A percentile compares a stretch with the other conserved stretches of the same genome.
phyloP scores from a whole-genome alignment of 2,329 filamentous ascomycete species.

The Fusarium annulatum region DNA sequence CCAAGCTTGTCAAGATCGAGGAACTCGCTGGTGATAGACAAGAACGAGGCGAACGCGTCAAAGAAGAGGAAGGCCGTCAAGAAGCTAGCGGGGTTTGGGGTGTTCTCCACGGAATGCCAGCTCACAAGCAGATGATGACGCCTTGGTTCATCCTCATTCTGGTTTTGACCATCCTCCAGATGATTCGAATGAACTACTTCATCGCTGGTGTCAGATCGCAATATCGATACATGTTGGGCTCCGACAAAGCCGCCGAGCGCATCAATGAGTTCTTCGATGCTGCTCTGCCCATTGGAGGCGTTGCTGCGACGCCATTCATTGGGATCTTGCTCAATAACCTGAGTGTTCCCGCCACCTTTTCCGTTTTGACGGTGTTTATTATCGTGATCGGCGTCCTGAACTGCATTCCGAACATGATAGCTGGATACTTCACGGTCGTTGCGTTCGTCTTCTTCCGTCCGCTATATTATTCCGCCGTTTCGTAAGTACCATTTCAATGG shows the following conservation, averaged over 20 bases:
- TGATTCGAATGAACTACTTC: slow-evolving; percentile 76
- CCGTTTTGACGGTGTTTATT: slow-evolving; percentile 67
- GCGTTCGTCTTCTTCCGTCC: slow-evolving; percentile 79
- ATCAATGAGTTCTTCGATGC: slow-evolving; percentile 58
- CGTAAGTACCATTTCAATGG: slow-evolving; percentile 50
- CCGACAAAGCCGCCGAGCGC: slow-evolving; percentile 51
- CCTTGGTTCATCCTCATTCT: slow-evolving; percentile 80
- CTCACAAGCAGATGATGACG: slow-evolving; percentile 71
- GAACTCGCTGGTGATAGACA: slow-evolving; percentile 68
- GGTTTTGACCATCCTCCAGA: slow-evolving; percentile 69
- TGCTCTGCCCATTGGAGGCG: slow-evolving; percentile 74
- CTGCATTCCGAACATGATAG: slow-evolving; percentile 69
- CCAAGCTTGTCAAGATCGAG: slow-evolving; percentile 71
- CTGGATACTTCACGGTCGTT: slow-evolving; percentile 73
- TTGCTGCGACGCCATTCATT: slow-evolving; percentile 77
- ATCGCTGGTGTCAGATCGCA: slow-evolving; percentile 77
- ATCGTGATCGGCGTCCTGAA: slow-evolving; percentile 70
- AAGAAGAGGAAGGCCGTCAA: slow-evolving; percentile 68
- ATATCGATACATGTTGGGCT: slow-evolving; percentile 74
- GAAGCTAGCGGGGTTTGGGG: slow-evolving; percentile 75
- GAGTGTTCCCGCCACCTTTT: slow-evolving; percentile 69
- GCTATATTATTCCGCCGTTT: slow-evolving; percentile 81
- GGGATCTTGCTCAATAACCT: slow-evolving; percentile 75
- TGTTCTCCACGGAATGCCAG: slow-evolving; percentile 73
- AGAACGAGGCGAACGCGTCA: slow-evolving; percentile 65